phyloP scores from a whole-genome alignment of 2,329 filamentous ascomycete genomes.

The Claviceps purpurea region DNA sequence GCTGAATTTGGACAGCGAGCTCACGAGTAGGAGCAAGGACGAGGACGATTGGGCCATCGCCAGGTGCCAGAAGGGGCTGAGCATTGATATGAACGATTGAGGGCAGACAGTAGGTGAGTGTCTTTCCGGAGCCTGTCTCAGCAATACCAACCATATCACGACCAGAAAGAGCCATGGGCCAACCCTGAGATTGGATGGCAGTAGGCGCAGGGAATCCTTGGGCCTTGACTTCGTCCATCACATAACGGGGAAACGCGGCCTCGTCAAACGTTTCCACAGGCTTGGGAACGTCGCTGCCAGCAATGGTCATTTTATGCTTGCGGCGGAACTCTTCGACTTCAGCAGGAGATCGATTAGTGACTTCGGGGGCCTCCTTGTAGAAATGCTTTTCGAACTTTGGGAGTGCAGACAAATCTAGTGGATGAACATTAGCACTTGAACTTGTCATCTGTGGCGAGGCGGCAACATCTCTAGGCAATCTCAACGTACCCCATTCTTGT shows the following conservation, averaged over 20 bases:
- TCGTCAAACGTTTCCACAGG: conserved; percentile 96
- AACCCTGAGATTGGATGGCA: conserved; percentile 94
- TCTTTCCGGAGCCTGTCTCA: conserved; percentile 98
- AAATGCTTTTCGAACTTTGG: conserved; percentile 99
- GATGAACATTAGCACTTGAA: neutral
- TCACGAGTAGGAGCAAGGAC: conserved; percentile 95
- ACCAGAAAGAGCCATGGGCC: conserved; percentile 97
- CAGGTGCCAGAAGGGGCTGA: conserved; percentile 86
- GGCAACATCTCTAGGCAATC: neutral
- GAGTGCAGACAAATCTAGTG: conserved; percentile 55
- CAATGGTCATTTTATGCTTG: conserved; percentile 71
- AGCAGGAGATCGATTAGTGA: conserved; percentile 56
- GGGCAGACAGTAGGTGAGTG: conserved; percentile 92
- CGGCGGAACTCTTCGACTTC: conserved; percentile 85
- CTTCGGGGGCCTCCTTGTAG: conserved; percentile 87
- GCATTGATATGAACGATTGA: conserved; percentile 99
- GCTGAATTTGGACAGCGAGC: conserved; percentile 94
- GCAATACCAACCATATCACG: conserved; percentile 98
- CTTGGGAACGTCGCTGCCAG: conserved; percentile 71
- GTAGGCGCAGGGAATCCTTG: conserved; percentile 91
- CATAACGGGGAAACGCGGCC: conserved; percentile 90
- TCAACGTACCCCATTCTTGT: conserved; percentile 69
- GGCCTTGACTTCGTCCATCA: conserved; percentile 97
- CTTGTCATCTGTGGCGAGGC: neutral
- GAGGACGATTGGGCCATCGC: conserved; percentile 91